Conservation (phyloP, 106 monocot species). For the Platanthera guangdongensis region DNA sequence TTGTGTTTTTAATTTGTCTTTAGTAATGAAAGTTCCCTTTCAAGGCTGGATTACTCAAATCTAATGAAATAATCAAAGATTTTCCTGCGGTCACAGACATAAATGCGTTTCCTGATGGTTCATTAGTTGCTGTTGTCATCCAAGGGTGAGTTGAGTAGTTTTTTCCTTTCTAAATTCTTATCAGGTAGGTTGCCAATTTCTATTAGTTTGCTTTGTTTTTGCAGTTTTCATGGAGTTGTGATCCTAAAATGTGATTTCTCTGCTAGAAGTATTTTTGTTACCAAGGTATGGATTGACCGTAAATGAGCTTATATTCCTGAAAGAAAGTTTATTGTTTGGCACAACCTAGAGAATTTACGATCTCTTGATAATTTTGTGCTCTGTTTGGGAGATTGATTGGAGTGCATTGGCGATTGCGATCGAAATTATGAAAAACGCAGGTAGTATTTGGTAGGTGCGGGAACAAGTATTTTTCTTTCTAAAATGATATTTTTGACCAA, state of each 20-base stretch:
- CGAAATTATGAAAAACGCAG: too few relatives aligned
- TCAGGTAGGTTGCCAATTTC: neutral
- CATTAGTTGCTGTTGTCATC: slow-evolving; percentile 49
- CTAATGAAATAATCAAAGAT: slow-evolving; percentile 24
- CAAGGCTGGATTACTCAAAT: slow-evolving; percentile 35
- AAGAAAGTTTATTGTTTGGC: too few relatives aligned
- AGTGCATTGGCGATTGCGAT: too few relatives aligned
- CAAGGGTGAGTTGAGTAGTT: slow-evolving; percentile 42
- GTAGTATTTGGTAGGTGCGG: too few relatives aligned
- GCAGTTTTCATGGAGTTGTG: slow-evolving; percentile 67
- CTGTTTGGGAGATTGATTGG: too few relatives aligned
- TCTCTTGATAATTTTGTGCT: too few relatives aligned
- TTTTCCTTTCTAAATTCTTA: neutral
- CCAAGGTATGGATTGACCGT: slow-evolving; percentile 32
- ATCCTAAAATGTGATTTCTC: slow-evolving; percentile 49
- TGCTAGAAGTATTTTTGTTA: slow-evolving; percentile 27
- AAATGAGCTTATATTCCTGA: too few relatives aligned
- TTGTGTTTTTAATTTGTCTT: neutral
- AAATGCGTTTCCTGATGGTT: slow-evolving; percentile 49
- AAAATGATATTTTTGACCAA: too few relatives aligned
- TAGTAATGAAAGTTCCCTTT: slow-evolving; percentile 6
- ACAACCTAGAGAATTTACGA: too few relatives aligned
- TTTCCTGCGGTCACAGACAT: slow-evolving; percentile 51
- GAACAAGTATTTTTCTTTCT: too few relatives aligned
- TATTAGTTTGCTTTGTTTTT: slow-evolving; percentile 1